Conservation (phyloP, 805 yeast genomes). For the Grigorovia transvaalensis region DNA sequence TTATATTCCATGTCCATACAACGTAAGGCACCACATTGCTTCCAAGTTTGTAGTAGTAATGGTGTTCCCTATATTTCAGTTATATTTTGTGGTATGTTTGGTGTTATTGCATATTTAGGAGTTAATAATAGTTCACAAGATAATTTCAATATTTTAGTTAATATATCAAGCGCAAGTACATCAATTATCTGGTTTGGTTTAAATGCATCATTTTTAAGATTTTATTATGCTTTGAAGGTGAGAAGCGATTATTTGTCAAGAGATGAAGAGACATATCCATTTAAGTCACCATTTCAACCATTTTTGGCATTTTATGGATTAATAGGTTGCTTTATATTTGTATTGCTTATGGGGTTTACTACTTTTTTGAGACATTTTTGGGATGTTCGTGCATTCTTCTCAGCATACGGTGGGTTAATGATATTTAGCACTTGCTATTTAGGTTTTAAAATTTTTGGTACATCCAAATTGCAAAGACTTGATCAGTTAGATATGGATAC, state of each 20-base stretch:
- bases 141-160: slow-evolving; percentile 57
- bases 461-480: slow-evolving; percentile 55
- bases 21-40: slow-evolving; percentile 50
- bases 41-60: slow-evolving; percentile 45
- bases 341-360: slow-evolving; percentile 50
- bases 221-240: slow-evolving; percentile 48
- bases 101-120: slow-evolving; percentile 50
- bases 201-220: slow-evolving; percentile 53
- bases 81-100: slow-evolving; percentile 49
- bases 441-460: slow-evolving; percentile 47
- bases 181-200: slow-evolving; percentile 72
- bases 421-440: slow-evolving; percentile 41
- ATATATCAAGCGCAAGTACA: slow-evolving; percentile 63
- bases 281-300: slow-evolving; percentile 61
- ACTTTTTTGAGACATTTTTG: slow-evolving; percentile 50
- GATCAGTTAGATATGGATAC: slow-evolving; percentile 74
- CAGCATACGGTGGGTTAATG: slow-evolving; percentile 54
- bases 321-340: slow-evolving; percentile 40
- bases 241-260: slow-evolving; percentile 58
- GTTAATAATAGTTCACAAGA: slow-evolving; percentile 46
- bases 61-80: slow-evolving; percentile 75
- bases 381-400: slow-evolving; percentile 51
- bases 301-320: slow-evolving; percentile 55
- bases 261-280: slow-evolving; percentile 56
- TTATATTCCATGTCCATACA: slow-evolving; percentile 44